Base-by-base conservation (phyloP, 1,284 basidiomycete species). In the Anthracocystis walkeri region DNA sequence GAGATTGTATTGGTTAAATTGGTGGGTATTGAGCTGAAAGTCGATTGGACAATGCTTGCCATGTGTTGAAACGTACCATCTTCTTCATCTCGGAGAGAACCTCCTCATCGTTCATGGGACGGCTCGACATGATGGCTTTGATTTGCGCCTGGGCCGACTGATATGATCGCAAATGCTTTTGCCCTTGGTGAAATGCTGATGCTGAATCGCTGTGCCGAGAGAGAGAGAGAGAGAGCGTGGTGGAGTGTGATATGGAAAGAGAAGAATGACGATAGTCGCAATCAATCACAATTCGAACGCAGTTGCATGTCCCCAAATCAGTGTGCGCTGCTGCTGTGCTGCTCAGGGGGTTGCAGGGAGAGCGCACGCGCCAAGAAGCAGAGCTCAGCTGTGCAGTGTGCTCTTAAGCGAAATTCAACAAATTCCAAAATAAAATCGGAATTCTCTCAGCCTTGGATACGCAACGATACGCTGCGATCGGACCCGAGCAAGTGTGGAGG, bases 21-120 rank as follows among this genome's bases (percentile, higher is more conserved):
- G 31, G 27, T 54, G 8, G 44, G 52, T 27, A 38, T 6, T 10
- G 12, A 21, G 18, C n/a, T 25, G 16, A 21, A 0, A 25, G 25
- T 5, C 8, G 8, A 25, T 14, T 50, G 35, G 6, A 52, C 12
- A 4, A 4, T 8, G 44, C 4, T 18, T 33, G 42, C 14, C 20
- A 25, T 40, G 44, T 38, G 38, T 18, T 6, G 21, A 20, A 1
- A 60, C 76, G 23, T 54, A 81, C 95, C 95, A 98, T 97, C 91
- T 98, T 98, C 89, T 95, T 97, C 93, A 97, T 94, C 89, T 98
- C 95, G 82, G 88, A 92, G 84, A 95, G 89, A 41, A 98, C 95
- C 87, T 98, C 95, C 83, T 96, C 94, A 84, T 98, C 96, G 85
- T 95, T 96, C 77, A 97, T 88, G 23, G 94, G 90, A 55, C 87